Evolutionary conservation across 2,329 filamentous ascomycete species (phyloP).

Genomic region (Sporothrix phasma): DNA sequence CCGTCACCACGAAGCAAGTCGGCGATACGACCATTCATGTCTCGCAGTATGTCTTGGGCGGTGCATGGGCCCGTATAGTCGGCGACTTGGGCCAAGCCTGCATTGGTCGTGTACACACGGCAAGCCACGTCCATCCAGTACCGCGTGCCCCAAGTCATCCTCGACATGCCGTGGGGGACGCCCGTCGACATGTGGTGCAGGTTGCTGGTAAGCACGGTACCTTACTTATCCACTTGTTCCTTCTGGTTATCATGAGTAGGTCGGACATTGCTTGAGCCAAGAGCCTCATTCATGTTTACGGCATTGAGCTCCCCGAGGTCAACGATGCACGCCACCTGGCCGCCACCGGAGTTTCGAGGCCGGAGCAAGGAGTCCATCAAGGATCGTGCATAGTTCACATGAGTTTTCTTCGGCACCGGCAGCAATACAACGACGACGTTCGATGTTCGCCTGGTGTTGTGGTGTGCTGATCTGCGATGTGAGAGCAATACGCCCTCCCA

Average conservation of each 20-base stretch:
- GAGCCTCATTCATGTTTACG: conserved; percentile 19
- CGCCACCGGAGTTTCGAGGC: conserved; percentile 22
- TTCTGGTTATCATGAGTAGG: conserved; percentile 11
- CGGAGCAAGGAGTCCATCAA: conserved; percentile 18
- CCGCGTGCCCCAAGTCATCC: conserved; percentile 30
- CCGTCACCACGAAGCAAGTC: neutral
- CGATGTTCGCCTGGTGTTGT: neutral
- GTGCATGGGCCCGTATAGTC: conserved; percentile 24
- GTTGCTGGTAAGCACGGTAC: conserved; percentile 24
- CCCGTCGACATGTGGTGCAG: conserved; percentile 28
- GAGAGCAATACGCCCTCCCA: neutral
- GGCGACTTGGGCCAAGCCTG: conserved; percentile 30
- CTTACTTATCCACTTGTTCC: too few species aligned
- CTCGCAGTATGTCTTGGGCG: conserved; percentile 26
- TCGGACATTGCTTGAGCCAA: conserved; percentile 22
- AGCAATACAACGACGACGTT: neutral
- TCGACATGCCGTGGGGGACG: conserved; percentile 28
- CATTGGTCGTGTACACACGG: conserved; percentile 18
- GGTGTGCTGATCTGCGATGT: neutral
- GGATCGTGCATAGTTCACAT: too few species aligned
- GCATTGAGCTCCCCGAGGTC: conserved; percentile 17
- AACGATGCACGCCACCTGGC: conserved; percentile 25
- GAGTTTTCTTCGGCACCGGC: neutral
- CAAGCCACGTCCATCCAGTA: conserved; percentile 24
- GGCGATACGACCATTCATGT: conserved; percentile 22